Base-by-base conservation (phyloP, 2,329 filamentous ascomycete species). In the Talaromyces funiculosus region DNA sequence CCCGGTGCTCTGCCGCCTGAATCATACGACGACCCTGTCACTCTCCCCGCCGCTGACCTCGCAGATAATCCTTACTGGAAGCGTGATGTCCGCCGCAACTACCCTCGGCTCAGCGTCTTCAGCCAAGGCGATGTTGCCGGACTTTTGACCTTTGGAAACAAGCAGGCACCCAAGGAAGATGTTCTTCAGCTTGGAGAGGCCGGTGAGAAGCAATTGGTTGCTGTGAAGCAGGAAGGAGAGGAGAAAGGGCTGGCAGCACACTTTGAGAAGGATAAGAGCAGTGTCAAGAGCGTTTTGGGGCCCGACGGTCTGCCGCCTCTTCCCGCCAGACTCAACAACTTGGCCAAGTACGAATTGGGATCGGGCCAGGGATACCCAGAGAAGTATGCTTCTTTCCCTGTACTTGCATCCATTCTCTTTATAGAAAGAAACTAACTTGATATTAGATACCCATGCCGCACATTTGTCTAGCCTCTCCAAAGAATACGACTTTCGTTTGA, bases 61-160 rank as follows among this genome's bases (percentile, higher is more conserved):
- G 91, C 91, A 69, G 90, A 93, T 75, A 96, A 96, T 79, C 86
- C 91, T 38, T 96, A 97, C 81, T 99, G 92, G 91, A 95, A 96
- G 83, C 92, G 94, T 70, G 94, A 99, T 72, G 76, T 81, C 63
- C 89, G 94, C 68, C 85, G 94, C 69, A 83, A 82, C 69, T 97
- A 97, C 79, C 90, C 94, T 33, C 84, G 82, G 68, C 82, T 89
- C 60, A 93, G 89, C 71, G 86, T 90, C 49, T 84, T 99, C 64
- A 87, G 81, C 62, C 94, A 97, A 81, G 85, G 85, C 51, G 90
- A 97, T 75, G 87, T 91, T 56, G 94, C 94, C 24, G 89, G 88
- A 43, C 84, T 99, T 68, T 81, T 99, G 72, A 87, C 83, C 29
- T 86, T 97, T 47, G 94, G 94, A 66, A 96, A 88, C 77, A 88